A percentile compares a stretch with the other conserved stretches of the same genome.
Conservation (phyloP, 2,329 filamentous ascomycete species). For the Arachnomyces sp. region DNA sequence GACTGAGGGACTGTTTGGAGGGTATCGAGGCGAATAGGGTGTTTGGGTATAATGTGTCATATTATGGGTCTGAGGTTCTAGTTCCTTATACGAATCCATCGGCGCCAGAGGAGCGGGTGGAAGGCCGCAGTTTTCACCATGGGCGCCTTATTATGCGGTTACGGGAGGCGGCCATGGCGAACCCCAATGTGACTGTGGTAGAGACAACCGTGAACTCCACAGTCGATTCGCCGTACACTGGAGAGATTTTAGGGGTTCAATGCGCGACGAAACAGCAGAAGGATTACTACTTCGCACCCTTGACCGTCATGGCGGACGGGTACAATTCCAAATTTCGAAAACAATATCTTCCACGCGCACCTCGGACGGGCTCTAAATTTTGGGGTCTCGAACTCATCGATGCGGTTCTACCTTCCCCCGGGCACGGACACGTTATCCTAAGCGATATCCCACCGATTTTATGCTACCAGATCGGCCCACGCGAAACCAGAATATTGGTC, state of each 20-base stretch:
- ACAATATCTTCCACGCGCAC: constrained; percentile 57
- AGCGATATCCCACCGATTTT: constrained; percentile 70
- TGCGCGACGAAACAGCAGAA: constrained; percentile 55
- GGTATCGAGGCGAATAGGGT: constrained; percentile 78
- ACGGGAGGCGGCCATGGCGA: constrained; percentile 61
- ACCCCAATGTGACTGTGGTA: constrained; percentile 79
- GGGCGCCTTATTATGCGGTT: constrained; percentile 83
- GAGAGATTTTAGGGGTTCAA: constrained; percentile 75
- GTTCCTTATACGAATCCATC: constrained; percentile 55
- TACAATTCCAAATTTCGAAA: constrained; percentile 90
- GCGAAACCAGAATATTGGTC: constrained; percentile 82
- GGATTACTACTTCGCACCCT: constrained; percentile 77
- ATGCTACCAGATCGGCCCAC: constrained; percentile 93
- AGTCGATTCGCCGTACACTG: constrained; percentile 58
- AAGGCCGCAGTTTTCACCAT: constrained; percentile 84
- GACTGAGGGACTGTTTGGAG: constrained; percentile 72
- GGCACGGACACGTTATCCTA: constrained; percentile 82
- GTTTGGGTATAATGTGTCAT: constrained; percentile 80
- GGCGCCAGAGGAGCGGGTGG: constrained; percentile 48
- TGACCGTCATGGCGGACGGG: constrained; percentile 87
- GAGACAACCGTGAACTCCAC: constrained; percentile 78
- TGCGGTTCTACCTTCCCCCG: constrained; percentile 63
- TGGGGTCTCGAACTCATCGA: constrained; percentile 90
- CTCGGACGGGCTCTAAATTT: constrained; percentile 75
- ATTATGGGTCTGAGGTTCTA: constrained; percentile 61